Base-by-base conservation (phyloP, 345 rosid genomes). In the Eucalyptus brandiana region DNA sequence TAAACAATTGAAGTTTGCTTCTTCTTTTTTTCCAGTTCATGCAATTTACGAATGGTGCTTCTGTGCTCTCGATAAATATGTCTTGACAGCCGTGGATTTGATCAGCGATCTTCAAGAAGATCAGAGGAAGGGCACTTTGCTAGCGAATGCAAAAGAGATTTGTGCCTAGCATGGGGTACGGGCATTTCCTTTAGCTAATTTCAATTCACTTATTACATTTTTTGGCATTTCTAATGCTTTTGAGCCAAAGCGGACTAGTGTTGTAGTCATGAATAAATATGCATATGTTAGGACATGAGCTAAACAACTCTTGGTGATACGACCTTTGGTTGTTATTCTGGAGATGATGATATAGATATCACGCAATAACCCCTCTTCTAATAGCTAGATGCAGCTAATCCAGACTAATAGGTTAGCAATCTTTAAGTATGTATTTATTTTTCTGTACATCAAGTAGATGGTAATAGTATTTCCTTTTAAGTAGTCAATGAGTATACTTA, bases 151-250 rank as follows among this genome's bases (percentile, higher is more conserved):
- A 5, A 93, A 89, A 88, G 89, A 86, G 32, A 91, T 90, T 54
- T 89, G 91, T 90, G 91, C 93, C 51, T 49, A 87, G 53, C 92
- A 28, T 81, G 93, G 88, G 90, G 95, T 93, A 90, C 21, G 81
- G 87, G 34, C 65, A 10, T 34, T 26, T 83, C 81, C 23, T 23
- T 34, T 21, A 18, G 19, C 15, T 67, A 30, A 69, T 49, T 62
- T 40, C 28, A 32, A n/a, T 18, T 67, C 58, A 10, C 81, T 72
- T 3, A 34, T 72, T 72, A 72, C 44, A 37, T 72, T 23, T 72
- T 34, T 18, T 34, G 45, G 44, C 80, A 34, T 69, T 44, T 69
- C 76, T 65, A 15, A 65, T 65, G 37, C 40, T 65, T 65, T n/a
- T 65, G 37, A 65, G 76, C 12, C 76, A 65, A 32, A n/a, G 76